Evolutionary conservation across 2,329 filamentous ascomycete genomes (phyloP), one percentile per base, ranked within the genome.

Genomic region (Talaromyces sp.): DNA sequence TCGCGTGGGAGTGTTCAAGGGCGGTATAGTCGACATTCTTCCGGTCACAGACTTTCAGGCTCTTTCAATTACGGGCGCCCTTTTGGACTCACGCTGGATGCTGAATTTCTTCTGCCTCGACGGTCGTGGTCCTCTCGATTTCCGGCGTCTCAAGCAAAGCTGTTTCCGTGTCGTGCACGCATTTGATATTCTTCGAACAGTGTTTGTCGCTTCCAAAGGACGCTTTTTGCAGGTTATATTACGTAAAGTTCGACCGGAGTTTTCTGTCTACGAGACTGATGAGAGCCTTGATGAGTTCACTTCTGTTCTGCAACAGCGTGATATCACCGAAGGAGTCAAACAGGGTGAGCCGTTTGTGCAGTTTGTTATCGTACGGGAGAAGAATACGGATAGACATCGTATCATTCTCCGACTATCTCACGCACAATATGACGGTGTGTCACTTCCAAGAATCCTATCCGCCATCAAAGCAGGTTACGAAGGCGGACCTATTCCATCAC

Each of bases 401-500:
- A 77, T 85, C 39, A 70, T 78, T 66, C 82, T 89, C 72, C 84
- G 88, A 64, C 83, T 90, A 63, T 90, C 87, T 0, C 88, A 90
- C 73, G 86, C 88, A 0, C 88, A 90, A 69, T 90, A 90, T 71
- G 88, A 90, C 68, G 88, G 88, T 68, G 87, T 90, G 25, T 90
- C 85, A 68, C 81, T 90, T 9, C 85, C 87, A 0, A 78, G 82
- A n/a, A 82, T 90, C 22, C 82, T 90, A 65, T 81, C 81, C 19
- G 86, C 89, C 70, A 83, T 90, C 47, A 85, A 84, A 3, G 80
- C 82, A 0, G 78, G 88, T 6, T 87, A 84, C 59, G 72, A 79
- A 49, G 80, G 78, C 6, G 75, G 73, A 22, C 72, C 77, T 11
- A 69, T 79, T 4, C 75, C 79, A 3, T 73, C 76, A 3, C 76